A percentile compares a stretch with the other conserved stretches of the same genome.
These are phyloP conservation scores for Tetracladium setigerum DNA, from an alignment of 495 filamentous ascomycete genomes.

Conservation along the genomic window DNA sequence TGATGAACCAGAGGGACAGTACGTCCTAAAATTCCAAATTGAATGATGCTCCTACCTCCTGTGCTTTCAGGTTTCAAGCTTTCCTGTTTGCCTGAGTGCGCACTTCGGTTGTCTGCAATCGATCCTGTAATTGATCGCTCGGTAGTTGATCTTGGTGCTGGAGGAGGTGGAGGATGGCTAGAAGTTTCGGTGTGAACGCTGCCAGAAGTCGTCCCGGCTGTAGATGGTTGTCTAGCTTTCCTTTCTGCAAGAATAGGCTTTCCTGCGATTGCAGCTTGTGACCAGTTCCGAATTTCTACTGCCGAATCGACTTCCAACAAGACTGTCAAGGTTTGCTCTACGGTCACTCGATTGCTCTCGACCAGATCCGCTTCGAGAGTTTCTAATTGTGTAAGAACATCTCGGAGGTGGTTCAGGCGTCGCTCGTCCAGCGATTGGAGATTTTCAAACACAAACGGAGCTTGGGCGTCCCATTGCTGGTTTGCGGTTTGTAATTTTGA, in stretches of 20 bases:
- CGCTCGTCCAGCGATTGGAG: slow-evolving; percentile 88
- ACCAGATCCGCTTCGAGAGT: slow-evolving; percentile 90
- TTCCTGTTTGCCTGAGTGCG: slow-evolving; percentile 40
- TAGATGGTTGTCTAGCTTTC: slow-evolving; percentile 22
- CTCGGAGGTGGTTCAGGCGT: slow-evolving; percentile 83
- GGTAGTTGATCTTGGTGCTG: slow-evolving; percentile 32
- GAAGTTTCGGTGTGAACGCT: slow-evolving; percentile 20
- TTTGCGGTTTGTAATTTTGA: slow-evolving; percentile 67
- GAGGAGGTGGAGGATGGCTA: slow-evolving; percentile 18
- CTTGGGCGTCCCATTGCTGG: slow-evolving; percentile 90
- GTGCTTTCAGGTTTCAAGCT: not conserved
- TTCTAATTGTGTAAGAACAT: slow-evolving; percentile 84
- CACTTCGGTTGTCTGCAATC: slow-evolving; percentile 50
- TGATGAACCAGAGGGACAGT: no score
- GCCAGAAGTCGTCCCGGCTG: slow-evolving; percentile 29
- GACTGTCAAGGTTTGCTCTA: slow-evolving; percentile 75
- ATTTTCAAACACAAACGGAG: slow-evolving; percentile 91
- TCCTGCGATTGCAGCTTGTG: slow-evolving; percentile 39
- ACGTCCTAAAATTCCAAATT: not conserved
- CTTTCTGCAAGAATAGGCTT: slow-evolving; percentile 29
- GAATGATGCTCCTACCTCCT: not conserved
- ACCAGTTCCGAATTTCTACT: slow-evolving; percentile 86
- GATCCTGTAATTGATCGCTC: no score
- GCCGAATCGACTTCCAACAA: slow-evolving; percentile 83
- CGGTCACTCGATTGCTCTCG: slow-evolving; percentile 64